These are phyloP conservation scores for Apiospora saccharicola DNA, from an alignment of 2,329 filamentous ascomycete species.

Conservation along the genomic window DNA sequence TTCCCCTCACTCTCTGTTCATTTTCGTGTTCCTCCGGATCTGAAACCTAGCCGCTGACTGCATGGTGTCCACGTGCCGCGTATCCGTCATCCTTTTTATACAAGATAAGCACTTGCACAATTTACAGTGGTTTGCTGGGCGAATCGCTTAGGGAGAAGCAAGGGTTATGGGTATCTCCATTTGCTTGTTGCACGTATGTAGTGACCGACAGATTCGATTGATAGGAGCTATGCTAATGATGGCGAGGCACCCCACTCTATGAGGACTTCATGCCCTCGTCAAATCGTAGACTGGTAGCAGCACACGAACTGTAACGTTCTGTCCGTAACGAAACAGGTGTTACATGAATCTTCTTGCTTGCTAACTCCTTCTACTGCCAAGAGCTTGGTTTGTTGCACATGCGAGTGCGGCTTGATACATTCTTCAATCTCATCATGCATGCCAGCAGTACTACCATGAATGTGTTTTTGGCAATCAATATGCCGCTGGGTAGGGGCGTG, in stretches of 20 bases:
- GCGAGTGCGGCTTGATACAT: neutral
- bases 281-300: neutral
- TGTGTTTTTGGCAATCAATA: neutral
- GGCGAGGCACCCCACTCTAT: neutral
- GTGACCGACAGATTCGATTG: conserved; percentile 6
- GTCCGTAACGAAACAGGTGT: neutral
- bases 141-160: neutral
- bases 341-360: neutral
- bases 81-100: neutral
- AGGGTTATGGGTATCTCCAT: neutral
- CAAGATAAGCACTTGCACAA: conserved; percentile 11
- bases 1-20: neutral
- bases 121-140: neutral
- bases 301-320: neutral
- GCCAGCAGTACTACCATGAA: neutral
- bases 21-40: neutral
- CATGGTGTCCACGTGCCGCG: conserved; percentile 18
- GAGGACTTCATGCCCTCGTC: neutral
- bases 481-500: neutral
- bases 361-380: neutral
- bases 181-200: neutral
- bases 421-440: neutral
- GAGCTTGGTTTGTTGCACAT: neutral
- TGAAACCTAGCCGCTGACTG: neutral
- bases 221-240: conserved; percentile 4